Evolutionary conservation across 768 basidiomycete genomes (phyloP), one percentile per base, ranked within the genome.

Genomic region (Boletus vinaceobasis): DNA sequence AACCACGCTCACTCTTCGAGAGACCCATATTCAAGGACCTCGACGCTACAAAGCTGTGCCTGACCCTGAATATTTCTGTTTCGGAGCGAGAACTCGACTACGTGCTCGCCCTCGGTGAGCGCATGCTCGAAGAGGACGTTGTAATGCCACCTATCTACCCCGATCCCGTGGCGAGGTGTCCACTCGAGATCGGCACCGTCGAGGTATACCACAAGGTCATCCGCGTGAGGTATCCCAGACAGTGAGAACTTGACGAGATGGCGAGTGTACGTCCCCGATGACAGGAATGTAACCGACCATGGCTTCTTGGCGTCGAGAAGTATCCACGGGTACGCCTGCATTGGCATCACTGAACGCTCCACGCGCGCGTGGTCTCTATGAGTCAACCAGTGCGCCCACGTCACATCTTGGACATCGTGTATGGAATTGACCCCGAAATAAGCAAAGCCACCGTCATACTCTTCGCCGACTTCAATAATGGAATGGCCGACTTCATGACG

Each of bases 401-500:
- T 78, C 29, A 87, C 63, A 27, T 72, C 50, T 10, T 69, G 67
- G 32, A 71, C 60, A 57, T 82, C 67, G 43, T 78, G 71, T 27
- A 77, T 75, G 4, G 86, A 79, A 62, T 92, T 88, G 35, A 78
- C 75, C 15, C 89, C 89, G 60, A 78, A 88, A 67, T 91, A 92
- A 4, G 75, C 84, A 56, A 70, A 82, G 5, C 87, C 89, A 13
- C 88, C 89, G 59, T 91, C 90, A 64, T 92, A 90, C 71, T 90
- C 89, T 70, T 91, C 90, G 5, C 90, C 90, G 19, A 89, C 84
- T 7, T 81, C 73, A 60, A 90, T 87, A 45, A 90, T 81, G 23
- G 87, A 88, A 70, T 92, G 89, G 0, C 89, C 89, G 1, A 90
- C 80, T 68, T 90, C 89, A 62, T 90, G 89, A 7, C 88, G 80